Conservation (phyloP, 371 early-diverging fungal genomes). For the Apophysomyces elegans region DNA sequence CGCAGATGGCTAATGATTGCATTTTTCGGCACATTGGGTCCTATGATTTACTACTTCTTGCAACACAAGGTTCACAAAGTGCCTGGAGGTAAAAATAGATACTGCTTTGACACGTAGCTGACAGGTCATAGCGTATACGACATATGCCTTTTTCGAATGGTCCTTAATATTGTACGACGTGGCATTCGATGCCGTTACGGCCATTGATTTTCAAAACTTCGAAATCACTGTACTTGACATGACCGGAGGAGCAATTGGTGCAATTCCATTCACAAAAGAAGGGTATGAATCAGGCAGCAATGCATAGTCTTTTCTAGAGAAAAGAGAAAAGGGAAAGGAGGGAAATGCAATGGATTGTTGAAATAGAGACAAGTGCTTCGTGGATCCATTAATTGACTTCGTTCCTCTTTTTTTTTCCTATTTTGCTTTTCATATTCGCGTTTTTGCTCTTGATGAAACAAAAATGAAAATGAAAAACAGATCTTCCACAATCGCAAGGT, state of each 20-base stretch:
- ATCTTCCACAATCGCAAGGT: slow-evolving; percentile 26
- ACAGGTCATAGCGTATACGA: slow-evolving; percentile 67
- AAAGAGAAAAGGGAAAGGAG: neutral
- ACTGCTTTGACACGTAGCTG: neutral
- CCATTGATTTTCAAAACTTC: slow-evolving; percentile 68
- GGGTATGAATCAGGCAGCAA: slow-evolving; percentile 25
- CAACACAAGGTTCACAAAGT: slow-evolving; percentile 78
- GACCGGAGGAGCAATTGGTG: slow-evolving; percentile 26
- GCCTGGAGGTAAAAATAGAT: slow-evolving; percentile 58
- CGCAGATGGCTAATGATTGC: slow-evolving; percentile 48
- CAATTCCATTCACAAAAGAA: slow-evolving; percentile 28
- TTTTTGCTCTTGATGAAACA: slow-evolving; percentile 4
- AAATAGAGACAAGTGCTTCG: neutral
- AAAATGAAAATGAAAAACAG: slow-evolving; percentile 11
- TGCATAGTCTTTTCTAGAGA: slow-evolving; percentile 6
- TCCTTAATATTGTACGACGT: slow-evolving; percentile 79
- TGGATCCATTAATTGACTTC: slow-evolving; percentile 11
- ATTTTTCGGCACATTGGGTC: slow-evolving; percentile 72
- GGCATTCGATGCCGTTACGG: slow-evolving; percentile 76
- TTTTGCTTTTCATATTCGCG: slow-evolving; percentile 8
- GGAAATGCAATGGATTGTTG: neutral
- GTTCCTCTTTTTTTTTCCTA: slow-evolving; percentile 16
- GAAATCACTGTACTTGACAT: slow-evolving; percentile 58
- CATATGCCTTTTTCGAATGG: slow-evolving; percentile 87
- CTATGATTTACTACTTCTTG: slow-evolving; percentile 79